Percentiles rank a stretch among this genome's conserved stretches.
These are phyloP conservation scores for Solanum hybrid DNA, from an alignment of 305 asterid genomes.

Conservation along the genomic window DNA sequence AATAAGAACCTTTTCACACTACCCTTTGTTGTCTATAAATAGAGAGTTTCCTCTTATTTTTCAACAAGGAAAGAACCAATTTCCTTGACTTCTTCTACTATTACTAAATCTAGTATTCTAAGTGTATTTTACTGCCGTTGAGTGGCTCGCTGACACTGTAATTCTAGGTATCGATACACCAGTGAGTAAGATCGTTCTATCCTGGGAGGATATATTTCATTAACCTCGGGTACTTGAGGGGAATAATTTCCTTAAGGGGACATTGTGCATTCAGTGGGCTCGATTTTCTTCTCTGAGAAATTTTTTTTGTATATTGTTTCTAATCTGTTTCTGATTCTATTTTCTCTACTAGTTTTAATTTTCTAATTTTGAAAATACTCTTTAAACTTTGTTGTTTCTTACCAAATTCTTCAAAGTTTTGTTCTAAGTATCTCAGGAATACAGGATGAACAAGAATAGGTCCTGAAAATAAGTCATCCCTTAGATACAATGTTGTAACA, in stretches of 20 bases:
- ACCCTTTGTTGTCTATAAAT: neutral
- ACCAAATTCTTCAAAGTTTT: neutral
- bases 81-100: too few species aligned
- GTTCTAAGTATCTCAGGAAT: neutral
- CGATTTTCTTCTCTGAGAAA: neutral
- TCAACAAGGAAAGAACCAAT: too few species aligned
- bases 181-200: too few species aligned
- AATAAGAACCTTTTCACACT: neutral
- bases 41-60: neutral
- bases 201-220: too few species aligned
- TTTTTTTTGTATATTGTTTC: neutral
- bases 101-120: too few species aligned
- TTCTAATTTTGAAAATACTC: neutral
- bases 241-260: too few species aligned
- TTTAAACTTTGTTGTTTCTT: neutral
- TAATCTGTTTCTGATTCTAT: neutral
- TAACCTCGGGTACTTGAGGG: too few species aligned
- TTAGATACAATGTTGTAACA: constrained; percentile 13
- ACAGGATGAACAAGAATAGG: neutral
- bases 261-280: neutral
- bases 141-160: too few species aligned
- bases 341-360: neutral
- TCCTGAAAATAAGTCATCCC: constrained; percentile 22
- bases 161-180: too few species aligned
- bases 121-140: too few species aligned